phyloP scores from a whole-genome alignment of 371 early-diverging fungal genomes.

The Quaeritorhiza haematococci region DNA sequence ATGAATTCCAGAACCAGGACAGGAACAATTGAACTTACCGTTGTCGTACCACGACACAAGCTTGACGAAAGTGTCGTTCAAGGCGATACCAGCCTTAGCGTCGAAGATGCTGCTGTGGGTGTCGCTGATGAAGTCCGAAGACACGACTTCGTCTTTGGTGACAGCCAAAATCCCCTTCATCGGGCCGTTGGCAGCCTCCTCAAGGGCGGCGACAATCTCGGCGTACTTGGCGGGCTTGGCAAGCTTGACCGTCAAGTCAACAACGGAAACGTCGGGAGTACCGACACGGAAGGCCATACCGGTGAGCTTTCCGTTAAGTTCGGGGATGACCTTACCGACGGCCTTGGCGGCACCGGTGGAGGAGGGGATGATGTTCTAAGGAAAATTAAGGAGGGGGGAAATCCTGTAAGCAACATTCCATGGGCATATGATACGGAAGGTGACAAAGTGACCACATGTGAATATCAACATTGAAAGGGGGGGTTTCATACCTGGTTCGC shows the following conservation, averaged over 20 bases:
- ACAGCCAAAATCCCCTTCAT: constrained; percentile 93
- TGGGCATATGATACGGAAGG: too few relatives aligned
- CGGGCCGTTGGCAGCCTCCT: constrained; percentile 64
- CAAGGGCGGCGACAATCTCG: constrained; percentile 80
- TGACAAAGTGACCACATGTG: too few relatives aligned
- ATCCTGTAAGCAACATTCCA: background rate
- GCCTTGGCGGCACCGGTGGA: constrained; percentile 99
- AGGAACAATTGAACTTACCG: constrained; percentile 5
- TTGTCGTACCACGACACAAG: constrained; percentile 81
- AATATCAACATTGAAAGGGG: too few relatives aligned
- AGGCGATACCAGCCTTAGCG: constrained; percentile 93
- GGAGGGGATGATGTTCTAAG: constrained; percentile 97
- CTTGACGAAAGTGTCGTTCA: constrained; percentile 97
- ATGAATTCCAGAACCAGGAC: constrained; percentile 5
- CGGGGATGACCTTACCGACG: constrained; percentile 97
- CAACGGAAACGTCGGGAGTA: constrained; percentile 96
- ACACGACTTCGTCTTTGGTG: constrained; percentile 97
- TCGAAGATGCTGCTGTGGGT: constrained; percentile 92
- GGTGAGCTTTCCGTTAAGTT: constrained; percentile 93
- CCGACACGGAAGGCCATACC: constrained; percentile 99
- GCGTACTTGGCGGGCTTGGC: constrained; percentile 86
- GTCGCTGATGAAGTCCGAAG: constrained; percentile 94
- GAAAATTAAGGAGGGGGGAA: background rate
- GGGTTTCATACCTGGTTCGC: constrained; percentile 55
- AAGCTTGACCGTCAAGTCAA: constrained; percentile 94